Evolutionary conservation across 225 moss, liverwort and hornwort genomes (phyloP).

Genomic region (Anthoceros angustus): DNA sequence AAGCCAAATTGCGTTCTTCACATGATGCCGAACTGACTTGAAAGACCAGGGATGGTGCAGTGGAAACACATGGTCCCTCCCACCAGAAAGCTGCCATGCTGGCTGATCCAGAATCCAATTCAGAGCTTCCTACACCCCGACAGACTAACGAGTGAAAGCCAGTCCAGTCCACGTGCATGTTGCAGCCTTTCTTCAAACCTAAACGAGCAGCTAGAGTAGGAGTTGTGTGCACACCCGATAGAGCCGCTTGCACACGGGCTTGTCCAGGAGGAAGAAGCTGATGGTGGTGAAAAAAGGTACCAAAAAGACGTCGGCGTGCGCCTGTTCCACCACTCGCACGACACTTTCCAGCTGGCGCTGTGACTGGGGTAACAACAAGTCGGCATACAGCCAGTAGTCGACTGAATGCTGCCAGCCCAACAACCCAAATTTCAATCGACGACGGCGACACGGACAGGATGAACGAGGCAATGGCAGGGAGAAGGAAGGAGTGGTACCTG

Average conservation of each 20-base stretch:
- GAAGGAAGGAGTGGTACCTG: slow-evolving; percentile 16
- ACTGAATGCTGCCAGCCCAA: slow-evolving; percentile 34
- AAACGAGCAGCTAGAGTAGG: background rate
- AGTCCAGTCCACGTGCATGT: background rate
- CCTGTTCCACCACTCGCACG: slow-evolving; percentile 19
- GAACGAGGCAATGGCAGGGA: background rate
- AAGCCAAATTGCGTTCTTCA: slow-evolving; percentile 41
- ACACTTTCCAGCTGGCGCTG: slow-evolving; percentile 19
- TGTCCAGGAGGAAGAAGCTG: slow-evolving; percentile 37
- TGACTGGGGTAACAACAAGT: slow-evolving; percentile 30
- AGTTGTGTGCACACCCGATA: slow-evolving; percentile 21
- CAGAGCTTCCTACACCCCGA: slow-evolving; percentile 30
- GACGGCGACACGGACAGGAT: background rate
- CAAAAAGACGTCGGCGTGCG: slow-evolving; percentile 36
- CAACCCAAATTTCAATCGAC: background rate
- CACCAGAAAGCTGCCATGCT: slow-evolving; percentile 43
- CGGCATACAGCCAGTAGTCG: slow-evolving; percentile 27
- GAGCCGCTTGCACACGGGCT: slow-evolving; percentile 26
- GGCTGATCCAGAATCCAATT: slow-evolving; percentile 34
- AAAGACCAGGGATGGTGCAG: slow-evolving; percentile 54
- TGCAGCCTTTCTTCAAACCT: background rate
- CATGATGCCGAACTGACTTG: slow-evolving; percentile 35
- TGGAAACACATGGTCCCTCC: slow-evolving; percentile 39
- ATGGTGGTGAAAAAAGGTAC: slow-evolving; percentile 47
- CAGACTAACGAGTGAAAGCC: background rate